A percentile compares a stretch with the other conserved stretches of the same genome.
These are phyloP conservation scores for Serendipita sp. DNA, from an alignment of 768 basidiomycete genomes.

Conservation along the genomic window DNA sequence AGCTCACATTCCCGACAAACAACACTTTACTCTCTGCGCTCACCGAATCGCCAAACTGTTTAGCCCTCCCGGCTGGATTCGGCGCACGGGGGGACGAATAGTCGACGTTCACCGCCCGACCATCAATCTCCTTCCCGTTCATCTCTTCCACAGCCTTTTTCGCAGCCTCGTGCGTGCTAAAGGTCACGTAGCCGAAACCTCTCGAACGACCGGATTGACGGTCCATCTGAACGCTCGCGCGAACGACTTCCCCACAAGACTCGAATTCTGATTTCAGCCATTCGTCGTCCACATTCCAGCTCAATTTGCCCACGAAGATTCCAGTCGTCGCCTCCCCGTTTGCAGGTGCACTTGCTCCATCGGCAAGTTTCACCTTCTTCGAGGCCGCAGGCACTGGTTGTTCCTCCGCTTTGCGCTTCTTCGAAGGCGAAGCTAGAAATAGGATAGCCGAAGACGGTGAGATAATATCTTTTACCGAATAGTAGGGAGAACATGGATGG, in stretches of 20 bases:
- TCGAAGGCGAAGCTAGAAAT: constrained; percentile 20
- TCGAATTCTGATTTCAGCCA: constrained; percentile 86
- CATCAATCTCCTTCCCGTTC: constrained; percentile 83
- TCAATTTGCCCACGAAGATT: constrained; percentile 83
- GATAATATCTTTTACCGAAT: too few species aligned
- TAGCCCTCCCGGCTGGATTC: constrained; percentile 47
- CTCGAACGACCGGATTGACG: constrained; percentile 68
- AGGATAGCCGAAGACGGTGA: too few species aligned
- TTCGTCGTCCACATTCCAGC: constrained; percentile 96
- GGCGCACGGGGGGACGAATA: constrained; percentile 39
- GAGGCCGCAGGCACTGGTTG: constrained; percentile 34
- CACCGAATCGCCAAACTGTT: constrained; percentile 55
- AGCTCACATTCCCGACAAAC: constrained; percentile 87
- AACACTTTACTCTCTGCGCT: constrained; percentile 50
- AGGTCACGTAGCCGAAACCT: constrained; percentile 78
- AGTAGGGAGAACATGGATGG: too few species aligned
- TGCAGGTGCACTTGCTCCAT: constrained; percentile 30
- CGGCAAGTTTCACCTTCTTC: constrained; percentile 71
- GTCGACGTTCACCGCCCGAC: constrained; percentile 76
- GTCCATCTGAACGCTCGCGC: constrained; percentile 79
- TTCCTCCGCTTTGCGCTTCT: constrained; percentile 72
- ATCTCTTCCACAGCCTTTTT: constrained; percentile 59
- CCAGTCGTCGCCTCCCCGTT: constrained; percentile 40
- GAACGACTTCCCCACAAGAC: constrained; percentile 72
- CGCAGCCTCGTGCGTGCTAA: constrained; percentile 52